Evolutionary conservation across 257 asterid species (phyloP).

Genomic region (Lithospermum erythrorhizon): DNA sequence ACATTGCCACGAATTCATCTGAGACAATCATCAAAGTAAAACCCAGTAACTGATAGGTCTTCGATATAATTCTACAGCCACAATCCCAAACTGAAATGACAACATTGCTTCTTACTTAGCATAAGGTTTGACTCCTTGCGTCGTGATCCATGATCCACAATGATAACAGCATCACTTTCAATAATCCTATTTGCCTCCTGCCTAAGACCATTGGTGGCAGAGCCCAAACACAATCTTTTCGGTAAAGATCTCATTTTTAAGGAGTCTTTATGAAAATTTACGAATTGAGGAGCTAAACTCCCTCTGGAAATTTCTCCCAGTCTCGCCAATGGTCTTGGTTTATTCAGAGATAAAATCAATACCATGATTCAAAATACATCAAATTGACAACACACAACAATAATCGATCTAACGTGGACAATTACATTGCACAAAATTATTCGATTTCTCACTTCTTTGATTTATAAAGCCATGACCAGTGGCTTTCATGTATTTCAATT

Average conservation of each 20-base stretch:
- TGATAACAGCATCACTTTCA: constrained; percentile 65
- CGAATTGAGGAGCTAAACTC: constrained; percentile 19
- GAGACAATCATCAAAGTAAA: constrained; percentile 13
- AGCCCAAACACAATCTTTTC: constrained; percentile 47
- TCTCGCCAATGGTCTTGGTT: constrained; percentile 27
- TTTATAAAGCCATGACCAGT: too few relatives aligned
- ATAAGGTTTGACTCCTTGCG: constrained; percentile 79
- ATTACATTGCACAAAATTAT: not conserved
- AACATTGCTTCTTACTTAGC: constrained; percentile 48
- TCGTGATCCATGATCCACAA: constrained; percentile 97
- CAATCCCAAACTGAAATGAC: not conserved
- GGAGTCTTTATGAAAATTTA: constrained; percentile 36
- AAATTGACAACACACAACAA: too few relatives aligned
- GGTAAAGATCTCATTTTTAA: constrained; percentile 27
- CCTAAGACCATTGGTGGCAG: constrained; percentile 48
- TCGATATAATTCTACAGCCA: not conserved
- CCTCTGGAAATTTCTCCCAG: constrained; percentile 26
- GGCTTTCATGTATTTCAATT: too few relatives aligned
- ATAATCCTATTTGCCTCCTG: constrained; percentile 33
- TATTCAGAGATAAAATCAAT: constrained; percentile 7
- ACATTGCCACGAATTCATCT: constrained; percentile 87
- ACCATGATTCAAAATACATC: not conserved
- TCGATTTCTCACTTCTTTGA: not conserved
- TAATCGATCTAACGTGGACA: not conserved
- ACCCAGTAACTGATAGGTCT: not conserved